Evolutionary conservation across 768 basidiomycete species (phyloP).

Genomic region (Gloeostereum incarnatum): DNA sequence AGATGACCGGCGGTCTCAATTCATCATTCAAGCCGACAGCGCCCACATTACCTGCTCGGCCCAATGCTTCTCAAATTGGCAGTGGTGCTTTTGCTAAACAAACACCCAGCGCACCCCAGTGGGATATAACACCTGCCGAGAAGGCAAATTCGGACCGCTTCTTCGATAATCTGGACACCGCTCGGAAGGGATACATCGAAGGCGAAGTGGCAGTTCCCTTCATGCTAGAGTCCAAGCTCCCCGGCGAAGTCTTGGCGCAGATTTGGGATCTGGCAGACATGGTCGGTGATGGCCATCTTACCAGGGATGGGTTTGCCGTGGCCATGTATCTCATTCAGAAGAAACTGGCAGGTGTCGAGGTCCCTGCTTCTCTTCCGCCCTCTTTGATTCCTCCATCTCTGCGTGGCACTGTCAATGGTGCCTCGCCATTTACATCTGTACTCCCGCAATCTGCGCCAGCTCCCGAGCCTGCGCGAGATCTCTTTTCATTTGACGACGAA

Average conservation of each 20-base stretch:
- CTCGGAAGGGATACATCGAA: constrained; percentile 73
- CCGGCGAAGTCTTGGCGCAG: constrained; percentile 77
- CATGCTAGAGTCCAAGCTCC: constrained; percentile 83
- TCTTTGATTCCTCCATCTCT: constrained; percentile 78
- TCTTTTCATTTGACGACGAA: constrained; percentile 47
- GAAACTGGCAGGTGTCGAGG: constrained; percentile 69
- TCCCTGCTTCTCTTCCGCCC: constrained; percentile 62
- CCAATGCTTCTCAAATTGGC: constrained; percentile 18
- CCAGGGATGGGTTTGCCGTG: constrained; percentile 89
- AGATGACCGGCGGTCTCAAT: constrained; percentile 29
- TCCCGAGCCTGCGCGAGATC: constrained; percentile 31
- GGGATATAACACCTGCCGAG: constrained; percentile 81
- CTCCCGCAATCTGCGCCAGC: constrained; percentile 29
- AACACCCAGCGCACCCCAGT: constrained; percentile 27
- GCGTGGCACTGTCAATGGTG: constrained; percentile 30
- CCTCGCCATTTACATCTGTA: constrained; percentile 30
- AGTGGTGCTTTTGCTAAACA: constrained; percentile 15
- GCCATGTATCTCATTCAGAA: constrained; percentile 90
- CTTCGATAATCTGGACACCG: constrained; percentile 76
- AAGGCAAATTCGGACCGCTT: constrained; percentile 70
- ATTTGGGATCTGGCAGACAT: constrained; percentile 96
- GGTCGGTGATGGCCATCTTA: constrained; percentile 78
- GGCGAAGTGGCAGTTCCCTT: constrained; percentile 94
- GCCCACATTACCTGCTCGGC: constrained; percentile 30
- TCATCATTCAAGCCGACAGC: constrained; percentile 11